phyloP scores from a whole-genome alignment of 306 rosid species.

The Quercus cerris region DNA sequence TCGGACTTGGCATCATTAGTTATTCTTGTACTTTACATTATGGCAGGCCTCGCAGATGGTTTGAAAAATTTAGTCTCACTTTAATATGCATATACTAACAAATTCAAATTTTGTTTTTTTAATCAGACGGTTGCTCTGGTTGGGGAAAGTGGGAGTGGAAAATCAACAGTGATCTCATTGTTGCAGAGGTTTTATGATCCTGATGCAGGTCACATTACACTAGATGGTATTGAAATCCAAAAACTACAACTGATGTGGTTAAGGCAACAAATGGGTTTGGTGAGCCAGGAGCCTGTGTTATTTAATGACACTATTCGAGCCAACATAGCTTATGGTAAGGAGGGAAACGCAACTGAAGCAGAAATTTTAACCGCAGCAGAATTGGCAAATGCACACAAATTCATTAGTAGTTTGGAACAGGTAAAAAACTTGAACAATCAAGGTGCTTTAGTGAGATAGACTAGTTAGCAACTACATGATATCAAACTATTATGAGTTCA shows the following conservation, averaged over 20 bases:
- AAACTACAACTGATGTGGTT: slow-evolving; percentile 67
- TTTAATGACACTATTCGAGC: slow-evolving; percentile 71
- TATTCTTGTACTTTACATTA: background rate
- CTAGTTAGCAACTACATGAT: background rate
- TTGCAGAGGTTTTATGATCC: slow-evolving; percentile 75
- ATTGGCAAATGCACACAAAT: slow-evolving; percentile 71
- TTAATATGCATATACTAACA: background rate
- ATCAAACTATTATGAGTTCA: background rate
- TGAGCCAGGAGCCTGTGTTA: slow-evolving; percentile 74
- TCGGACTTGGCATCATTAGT: background rate
- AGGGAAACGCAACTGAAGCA: slow-evolving; percentile 47
- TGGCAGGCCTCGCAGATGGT: background rate
- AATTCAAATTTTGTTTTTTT: slow-evolving; percentile 15
- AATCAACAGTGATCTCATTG: slow-evolving; percentile 71
- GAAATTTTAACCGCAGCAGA: slow-evolving; percentile 68
- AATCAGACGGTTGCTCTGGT: slow-evolving; percentile 75
- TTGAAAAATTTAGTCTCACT: background rate
- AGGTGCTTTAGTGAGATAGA: background rate
- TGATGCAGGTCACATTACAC: slow-evolving; percentile 56
- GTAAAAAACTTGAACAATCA: slow-evolving; percentile 23
- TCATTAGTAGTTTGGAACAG: slow-evolving; percentile 63
- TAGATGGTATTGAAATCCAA: slow-evolving; percentile 59
- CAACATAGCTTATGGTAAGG: slow-evolving; percentile 69
- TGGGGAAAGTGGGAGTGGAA: slow-evolving; percentile 89
- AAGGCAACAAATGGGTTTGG: slow-evolving; percentile 76